Conservation (phyloP, 805 yeast species). For the Schwanniomyces yamadae region DNA sequence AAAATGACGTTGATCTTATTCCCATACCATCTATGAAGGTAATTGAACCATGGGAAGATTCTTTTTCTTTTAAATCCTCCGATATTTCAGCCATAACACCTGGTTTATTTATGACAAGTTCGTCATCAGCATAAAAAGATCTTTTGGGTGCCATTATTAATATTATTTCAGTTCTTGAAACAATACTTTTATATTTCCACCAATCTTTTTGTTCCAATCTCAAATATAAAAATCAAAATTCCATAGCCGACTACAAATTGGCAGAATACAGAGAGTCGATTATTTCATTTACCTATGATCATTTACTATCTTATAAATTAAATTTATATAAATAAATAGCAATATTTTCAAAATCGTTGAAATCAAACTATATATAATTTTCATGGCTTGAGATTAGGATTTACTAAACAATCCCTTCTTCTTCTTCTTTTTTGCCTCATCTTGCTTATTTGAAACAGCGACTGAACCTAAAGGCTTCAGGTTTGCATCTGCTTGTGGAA, state of each 20-base stretch:
- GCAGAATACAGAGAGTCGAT: no score
- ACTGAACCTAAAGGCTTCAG: conserved; percentile 30
- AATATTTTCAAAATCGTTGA: no score
- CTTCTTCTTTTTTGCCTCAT: conserved; percentile 19
- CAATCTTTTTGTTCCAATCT: no score
- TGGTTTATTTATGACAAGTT: conserved; percentile 45
- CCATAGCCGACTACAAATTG: no score
- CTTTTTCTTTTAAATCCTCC: conserved; percentile 36
- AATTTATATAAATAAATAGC: no score
- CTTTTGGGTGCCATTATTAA: no score
- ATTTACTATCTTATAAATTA: no score
- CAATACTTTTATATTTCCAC: no score
- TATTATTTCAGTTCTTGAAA: no score
- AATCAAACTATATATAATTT: no score
- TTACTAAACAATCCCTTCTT: conserved; percentile 29
- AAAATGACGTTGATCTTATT: conserved; percentile 47
- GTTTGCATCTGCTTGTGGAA: conserved; percentile 13
- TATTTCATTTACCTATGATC: no score
- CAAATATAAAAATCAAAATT: no score
- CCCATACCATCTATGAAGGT: conserved; percentile 52
- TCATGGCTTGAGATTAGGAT: conserved; percentile 7
- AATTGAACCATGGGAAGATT: conserved; percentile 38
- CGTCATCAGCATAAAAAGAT: conserved; percentile 55
- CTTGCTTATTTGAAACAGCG: conserved; percentile 15
- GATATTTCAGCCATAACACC: conserved; percentile 43